Evolutionary conservation across 805 yeast species (phyloP).

Genomic region (Candida boleticola): DNA sequence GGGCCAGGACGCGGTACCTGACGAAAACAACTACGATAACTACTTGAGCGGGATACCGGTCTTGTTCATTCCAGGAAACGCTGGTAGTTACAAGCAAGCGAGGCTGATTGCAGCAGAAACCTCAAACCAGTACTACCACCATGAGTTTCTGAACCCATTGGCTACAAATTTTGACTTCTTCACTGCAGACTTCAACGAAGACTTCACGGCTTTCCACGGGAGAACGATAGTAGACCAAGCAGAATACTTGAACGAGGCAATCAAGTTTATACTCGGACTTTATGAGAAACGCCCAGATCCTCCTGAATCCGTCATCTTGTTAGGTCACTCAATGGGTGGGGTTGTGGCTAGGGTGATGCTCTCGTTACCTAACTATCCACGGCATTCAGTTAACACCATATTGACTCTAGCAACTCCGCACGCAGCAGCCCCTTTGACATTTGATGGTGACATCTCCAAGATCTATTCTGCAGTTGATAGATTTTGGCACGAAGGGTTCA

Average conservation of each 20-base stretch:
- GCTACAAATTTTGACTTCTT: slow-evolving; percentile 72
- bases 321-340: slow-evolving; percentile 98
- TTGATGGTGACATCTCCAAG: slow-evolving; percentile 81
- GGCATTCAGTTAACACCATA: slow-evolving; percentile 76
- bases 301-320: slow-evolving; percentile 70
- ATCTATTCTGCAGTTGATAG: slow-evolving; percentile 72
- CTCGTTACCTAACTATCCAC: slow-evolving; percentile 71
- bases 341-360: slow-evolving; percentile 85
- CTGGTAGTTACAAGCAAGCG: slow-evolving; percentile 89
- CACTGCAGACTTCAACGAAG: slow-evolving; percentile 92
- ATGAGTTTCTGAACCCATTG: slow-evolving; percentile 20
- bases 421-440: slow-evolving; percentile 86
- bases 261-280: slow-evolving; percentile 67
- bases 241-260: slow-evolving; percentile 86
- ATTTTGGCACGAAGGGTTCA: slow-evolving; percentile 73
- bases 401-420: slow-evolving; percentile 90
- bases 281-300: slow-evolving; percentile 45
- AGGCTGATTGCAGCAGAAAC: slow-evolving; percentile 88
- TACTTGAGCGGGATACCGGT: slow-evolving; percentile 75
- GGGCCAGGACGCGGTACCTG: slow-evolving; percentile 58
- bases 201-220: slow-evolving; percentile 95
- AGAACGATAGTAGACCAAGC: slow-evolving; percentile 92
- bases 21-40: slow-evolving; percentile 25
- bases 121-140: slow-evolving; percentile 51
- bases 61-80: slow-evolving; percentile 94